phyloP scores from a whole-genome alignment of 2,329 filamentous ascomycete genomes.

The Pseudocercospora ulei region DNA sequence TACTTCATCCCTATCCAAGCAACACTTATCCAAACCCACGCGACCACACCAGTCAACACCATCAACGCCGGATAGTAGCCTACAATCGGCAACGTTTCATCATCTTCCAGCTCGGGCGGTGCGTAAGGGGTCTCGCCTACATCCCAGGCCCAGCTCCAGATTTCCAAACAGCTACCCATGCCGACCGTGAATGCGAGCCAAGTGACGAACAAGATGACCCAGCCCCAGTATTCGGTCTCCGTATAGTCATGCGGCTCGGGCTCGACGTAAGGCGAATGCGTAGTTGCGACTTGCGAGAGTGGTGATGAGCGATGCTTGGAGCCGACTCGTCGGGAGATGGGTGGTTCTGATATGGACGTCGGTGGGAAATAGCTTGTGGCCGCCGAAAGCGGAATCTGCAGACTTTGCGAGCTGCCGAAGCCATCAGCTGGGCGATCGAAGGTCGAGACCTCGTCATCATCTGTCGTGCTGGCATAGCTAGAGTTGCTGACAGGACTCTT shows the following conservation, averaged over 20 bases:
- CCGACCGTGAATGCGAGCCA: conserved; percentile 95
- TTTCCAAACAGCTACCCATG: conserved; percentile 87
- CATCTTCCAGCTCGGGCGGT: conserved; percentile 87
- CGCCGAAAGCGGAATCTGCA: conserved; percentile 21
- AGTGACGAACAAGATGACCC: conserved; percentile 79
- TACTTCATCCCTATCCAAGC: conserved; percentile 99
- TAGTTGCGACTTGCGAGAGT: conserved; percentile 25
- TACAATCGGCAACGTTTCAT: conserved; percentile 85
- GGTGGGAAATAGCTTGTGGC: conserved; percentile 29
- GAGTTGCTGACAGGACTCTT: conserved; percentile 43
- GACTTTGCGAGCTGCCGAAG: conserved; percentile 14
- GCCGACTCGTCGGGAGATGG: conserved; percentile 18
- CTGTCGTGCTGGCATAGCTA: conserved; percentile 62
- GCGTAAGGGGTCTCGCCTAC: conserved; percentile 93
- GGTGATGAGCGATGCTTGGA: conserved; percentile 23
- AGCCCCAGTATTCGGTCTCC: conserved; percentile 97
- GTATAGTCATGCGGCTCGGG: conserved; percentile 72
- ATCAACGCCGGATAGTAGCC: conserved; percentile 95
- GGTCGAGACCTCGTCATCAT: conserved; percentile 69
- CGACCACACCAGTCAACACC: conserved; percentile 88
- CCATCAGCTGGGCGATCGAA: conserved; percentile 41
- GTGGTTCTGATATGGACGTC: conserved; percentile 14
- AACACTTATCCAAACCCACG: conserved; percentile 96
- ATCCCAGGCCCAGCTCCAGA: conserved; percentile 99
- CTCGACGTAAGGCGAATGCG: conserved; percentile 16